A percentile compares a stretch with the other conserved stretches of the same genome.
Evolutionary conservation across 2,329 filamentous ascomycete genomes (phyloP).

Genomic region (Aspergillus fumigatus): DNA sequence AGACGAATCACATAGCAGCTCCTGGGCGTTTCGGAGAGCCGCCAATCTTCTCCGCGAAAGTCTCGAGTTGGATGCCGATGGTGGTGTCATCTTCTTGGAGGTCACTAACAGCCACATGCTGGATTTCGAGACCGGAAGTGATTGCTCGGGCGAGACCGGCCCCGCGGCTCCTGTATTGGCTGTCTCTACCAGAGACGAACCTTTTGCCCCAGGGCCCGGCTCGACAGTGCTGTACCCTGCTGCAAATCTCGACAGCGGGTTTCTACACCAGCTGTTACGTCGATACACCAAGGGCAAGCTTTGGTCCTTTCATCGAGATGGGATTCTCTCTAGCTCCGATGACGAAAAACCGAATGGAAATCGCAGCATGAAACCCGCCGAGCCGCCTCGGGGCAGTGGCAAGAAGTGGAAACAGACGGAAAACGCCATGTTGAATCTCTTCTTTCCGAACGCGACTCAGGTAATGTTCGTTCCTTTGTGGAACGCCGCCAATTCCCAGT

Average conservation of each 20-base stretch:
- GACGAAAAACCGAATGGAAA: slow-evolving; percentile 24
- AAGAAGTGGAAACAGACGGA: slow-evolving; percentile 33
- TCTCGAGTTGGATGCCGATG: slow-evolving; percentile 42
- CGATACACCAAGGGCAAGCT: slow-evolving; percentile 47
- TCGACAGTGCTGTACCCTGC: slow-evolving; percentile 24
- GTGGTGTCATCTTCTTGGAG: slow-evolving; percentile 43
- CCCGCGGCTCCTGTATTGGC: slow-evolving; percentile 31
- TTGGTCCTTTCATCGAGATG: slow-evolving; percentile 46
- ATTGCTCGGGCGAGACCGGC: slow-evolving; percentile 23
- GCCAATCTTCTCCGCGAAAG: slow-evolving; percentile 46
- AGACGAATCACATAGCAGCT: slow-evolving; percentile 35
- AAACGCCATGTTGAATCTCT: slow-evolving; percentile 37
- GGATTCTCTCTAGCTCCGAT: slow-evolving; percentile 41
- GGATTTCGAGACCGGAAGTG: slow-evolving; percentile 26
- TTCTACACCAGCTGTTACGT: slow-evolving; percentile 33
- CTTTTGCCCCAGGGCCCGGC: slow-evolving; percentile 30
- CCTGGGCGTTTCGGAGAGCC: slow-evolving; percentile 45
- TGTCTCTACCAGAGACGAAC: slow-evolving; percentile 33
- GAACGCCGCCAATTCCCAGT: slow-evolving; percentile 46
- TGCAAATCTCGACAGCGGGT: slow-evolving; percentile 28
- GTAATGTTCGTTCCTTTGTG: slow-evolving; percentile 50
- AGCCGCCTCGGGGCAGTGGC: slow-evolving; percentile 16
- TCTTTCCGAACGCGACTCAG: slow-evolving; percentile 46
- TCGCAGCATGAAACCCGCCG: slow-evolving; percentile 9
- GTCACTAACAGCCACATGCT: slow-evolving; percentile 24